Evolutionary conservation across 495 filamentous ascomycete genomes (phyloP).

Genomic region (Cairneyella variabilis): DNA sequence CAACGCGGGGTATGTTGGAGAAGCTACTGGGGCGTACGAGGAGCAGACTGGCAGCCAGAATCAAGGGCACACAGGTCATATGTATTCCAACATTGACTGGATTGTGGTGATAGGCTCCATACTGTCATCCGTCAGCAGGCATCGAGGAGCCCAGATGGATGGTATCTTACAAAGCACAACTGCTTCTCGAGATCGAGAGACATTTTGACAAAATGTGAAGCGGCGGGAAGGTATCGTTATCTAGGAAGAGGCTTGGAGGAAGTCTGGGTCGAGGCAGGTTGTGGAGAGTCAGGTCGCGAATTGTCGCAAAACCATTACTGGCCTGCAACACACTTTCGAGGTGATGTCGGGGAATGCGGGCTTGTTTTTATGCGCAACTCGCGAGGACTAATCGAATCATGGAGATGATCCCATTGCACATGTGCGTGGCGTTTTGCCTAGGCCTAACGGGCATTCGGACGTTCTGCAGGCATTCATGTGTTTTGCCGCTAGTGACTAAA

Average conservation of each 20-base stretch:
- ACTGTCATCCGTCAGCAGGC: constrained; percentile 48
- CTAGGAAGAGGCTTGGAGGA: no score
- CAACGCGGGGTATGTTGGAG: background rate
- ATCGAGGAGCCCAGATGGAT: background rate
- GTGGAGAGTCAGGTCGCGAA: no score
- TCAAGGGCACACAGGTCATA: constrained; percentile 79
- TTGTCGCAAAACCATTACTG: constrained; percentile 16
- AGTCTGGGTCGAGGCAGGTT: no score
- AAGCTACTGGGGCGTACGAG: constrained; percentile 52
- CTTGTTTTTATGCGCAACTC: background rate
- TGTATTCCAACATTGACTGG: constrained; percentile 88
- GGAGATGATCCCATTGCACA: background rate
- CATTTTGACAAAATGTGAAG: no score
- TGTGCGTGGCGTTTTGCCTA: background rate
- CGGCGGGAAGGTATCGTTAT: no score
- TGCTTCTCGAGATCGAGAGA: constrained; percentile 47
- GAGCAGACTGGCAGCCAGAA: constrained; percentile 75
- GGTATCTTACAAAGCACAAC: constrained; percentile 38
- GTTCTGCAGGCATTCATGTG: no score
- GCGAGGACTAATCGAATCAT: background rate
- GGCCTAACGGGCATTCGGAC: background rate
- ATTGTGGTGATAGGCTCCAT: constrained; percentile 92
- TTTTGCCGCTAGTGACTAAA: background rate
- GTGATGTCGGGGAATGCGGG: background rate
- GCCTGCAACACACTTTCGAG: background rate